phyloP scores from a whole-genome alignment of 2,329 filamentous ascomycete genomes.

The Trichoderma koningiopsis region DNA sequence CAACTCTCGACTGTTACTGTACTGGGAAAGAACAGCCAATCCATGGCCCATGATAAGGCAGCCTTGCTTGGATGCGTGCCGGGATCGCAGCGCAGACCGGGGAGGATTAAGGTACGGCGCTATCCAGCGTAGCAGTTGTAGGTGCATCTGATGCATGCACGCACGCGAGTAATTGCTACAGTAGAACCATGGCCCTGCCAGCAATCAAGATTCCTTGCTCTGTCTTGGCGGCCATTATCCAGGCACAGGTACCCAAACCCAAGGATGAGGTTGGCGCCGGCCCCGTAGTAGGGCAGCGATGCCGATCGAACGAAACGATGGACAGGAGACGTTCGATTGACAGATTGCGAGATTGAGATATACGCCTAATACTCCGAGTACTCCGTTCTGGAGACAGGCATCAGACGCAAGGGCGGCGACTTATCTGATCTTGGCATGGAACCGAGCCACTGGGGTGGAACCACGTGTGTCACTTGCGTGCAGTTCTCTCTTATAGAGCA shows the following conservation, averaged over 20 bases:
- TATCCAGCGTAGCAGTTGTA: background rate
- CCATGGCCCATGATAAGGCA: background rate
- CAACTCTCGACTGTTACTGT: background rate
- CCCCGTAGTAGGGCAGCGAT: background rate
- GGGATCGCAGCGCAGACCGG: background rate
- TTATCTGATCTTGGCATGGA: conserved; percentile 21
- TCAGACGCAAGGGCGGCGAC: conserved; percentile 16
- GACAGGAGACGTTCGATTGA: background rate
- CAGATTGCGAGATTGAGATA: background rate
- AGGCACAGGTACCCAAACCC: background rate
- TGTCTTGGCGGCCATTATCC: background rate
- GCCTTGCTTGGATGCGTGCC: background rate
- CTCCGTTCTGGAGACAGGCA: background rate
- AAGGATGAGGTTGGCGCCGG: background rate
- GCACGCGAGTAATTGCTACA: background rate
- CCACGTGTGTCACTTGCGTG: background rate
- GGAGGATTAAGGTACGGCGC: background rate
- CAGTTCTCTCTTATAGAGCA: background rate
- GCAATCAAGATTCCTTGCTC: background rate
- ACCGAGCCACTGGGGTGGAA: conserved; percentile 6
- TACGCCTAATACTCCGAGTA: background rate
- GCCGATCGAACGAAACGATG: background rate
- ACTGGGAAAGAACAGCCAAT: background rate
- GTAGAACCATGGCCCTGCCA: background rate
- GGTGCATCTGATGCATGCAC: background rate